These are phyloP conservation scores for Stagonosporopsis chrysanthemi DNA, from an alignment of 2,329 filamentous ascomycete genomes.

Conservation along the genomic window DNA sequence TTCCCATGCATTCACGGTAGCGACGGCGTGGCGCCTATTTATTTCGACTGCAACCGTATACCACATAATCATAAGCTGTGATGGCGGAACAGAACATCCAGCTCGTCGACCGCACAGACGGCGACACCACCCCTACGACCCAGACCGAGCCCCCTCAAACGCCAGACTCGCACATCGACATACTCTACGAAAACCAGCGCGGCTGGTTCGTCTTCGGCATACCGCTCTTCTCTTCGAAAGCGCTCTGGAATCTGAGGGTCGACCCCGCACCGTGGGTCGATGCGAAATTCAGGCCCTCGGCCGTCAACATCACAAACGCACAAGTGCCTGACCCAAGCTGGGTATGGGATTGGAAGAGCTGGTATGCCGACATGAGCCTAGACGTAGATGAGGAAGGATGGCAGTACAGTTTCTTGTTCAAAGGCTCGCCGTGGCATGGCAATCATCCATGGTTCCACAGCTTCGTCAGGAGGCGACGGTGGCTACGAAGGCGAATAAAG, in stretches of 20 bases:
- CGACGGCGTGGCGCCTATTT: slow-evolving; percentile 32
- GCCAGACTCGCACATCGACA: slow-evolving; percentile 65
- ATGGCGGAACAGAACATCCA: slow-evolving; percentile 69
- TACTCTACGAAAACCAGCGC: slow-evolving; percentile 95
- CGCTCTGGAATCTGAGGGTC: slow-evolving; percentile 74
- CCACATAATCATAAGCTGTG: not conserved
- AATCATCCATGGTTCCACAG: slow-evolving; percentile 91
- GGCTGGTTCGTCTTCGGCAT: slow-evolving; percentile 89
- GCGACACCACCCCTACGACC: slow-evolving; percentile 42
- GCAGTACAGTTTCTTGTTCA: slow-evolving; percentile 93
- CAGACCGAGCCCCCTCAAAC: slow-evolving; percentile 29
- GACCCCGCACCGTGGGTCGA: slow-evolving; percentile 92
- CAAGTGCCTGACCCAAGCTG: slow-evolving; percentile 94
- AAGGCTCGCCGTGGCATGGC: slow-evolving; percentile 74
- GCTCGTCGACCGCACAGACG: slow-evolving; percentile 66
- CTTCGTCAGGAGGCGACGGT: slow-evolving; percentile 88
- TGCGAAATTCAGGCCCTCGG: slow-evolving; percentile 58
- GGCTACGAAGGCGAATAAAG: slow-evolving; percentile 82
- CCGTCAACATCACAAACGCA: slow-evolving; percentile 80
- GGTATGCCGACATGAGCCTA: slow-evolving; percentile 80
- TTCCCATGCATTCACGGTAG: slow-evolving; percentile 42
- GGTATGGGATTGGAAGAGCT: slow-evolving; percentile 82
- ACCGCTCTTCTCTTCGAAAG: slow-evolving; percentile 85
- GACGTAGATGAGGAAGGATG: slow-evolving; percentile 90
- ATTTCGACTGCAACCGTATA: slow-evolving; percentile 8